Conservation (phyloP, 768 basidiomycete genomes). For the Leccinum variicolor region DNA sequence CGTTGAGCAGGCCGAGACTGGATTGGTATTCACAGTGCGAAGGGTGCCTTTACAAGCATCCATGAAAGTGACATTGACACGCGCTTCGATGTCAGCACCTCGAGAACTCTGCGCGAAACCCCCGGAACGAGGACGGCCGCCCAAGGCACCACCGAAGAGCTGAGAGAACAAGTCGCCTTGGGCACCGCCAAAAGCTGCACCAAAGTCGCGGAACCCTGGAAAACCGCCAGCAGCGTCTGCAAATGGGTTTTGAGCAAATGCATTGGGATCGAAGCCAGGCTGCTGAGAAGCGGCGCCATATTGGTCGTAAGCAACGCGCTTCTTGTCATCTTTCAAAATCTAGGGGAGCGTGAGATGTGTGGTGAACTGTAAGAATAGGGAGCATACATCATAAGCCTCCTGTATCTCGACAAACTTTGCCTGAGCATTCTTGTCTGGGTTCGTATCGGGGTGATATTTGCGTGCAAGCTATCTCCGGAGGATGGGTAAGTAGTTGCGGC, state of each 20-base stretch:
- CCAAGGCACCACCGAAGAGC: constrained; percentile 70
- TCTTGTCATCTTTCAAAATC: constrained; percentile 94
- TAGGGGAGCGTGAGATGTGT: constrained; percentile 34
- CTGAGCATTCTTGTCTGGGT: constrained; percentile 85
- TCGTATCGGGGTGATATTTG: constrained; percentile 97
- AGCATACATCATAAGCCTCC: constrained; percentile 88
- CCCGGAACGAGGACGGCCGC: constrained; percentile 43
- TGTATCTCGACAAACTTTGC: constrained; percentile 97
- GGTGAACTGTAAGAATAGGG: constrained; percentile 12
- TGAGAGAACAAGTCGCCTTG: constrained; percentile 78
- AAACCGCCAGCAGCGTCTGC: constrained; percentile 55
- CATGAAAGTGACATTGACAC: constrained; percentile 76
- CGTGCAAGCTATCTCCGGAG: constrained; percentile 75
- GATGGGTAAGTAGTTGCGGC: constrained; percentile 13
- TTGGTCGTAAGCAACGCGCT: constrained; percentile 85
- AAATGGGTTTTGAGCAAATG: constrained; percentile 59
- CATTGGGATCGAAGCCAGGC: constrained; percentile 90
- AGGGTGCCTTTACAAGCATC: constrained; percentile 92
- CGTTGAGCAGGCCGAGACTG: constrained; percentile 77
- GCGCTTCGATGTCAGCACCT: constrained; percentile 82
- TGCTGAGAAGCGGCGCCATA: constrained; percentile 92
- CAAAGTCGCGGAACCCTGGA: constrained; percentile 70
- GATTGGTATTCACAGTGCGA: constrained; percentile 71
- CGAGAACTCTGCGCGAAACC: constrained; percentile 44
- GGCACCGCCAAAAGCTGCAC: constrained; percentile 50